phyloP scores from a whole-genome alignment of 2,329 filamentous ascomycete species.

The Dryadomyces sulphureus region DNA sequence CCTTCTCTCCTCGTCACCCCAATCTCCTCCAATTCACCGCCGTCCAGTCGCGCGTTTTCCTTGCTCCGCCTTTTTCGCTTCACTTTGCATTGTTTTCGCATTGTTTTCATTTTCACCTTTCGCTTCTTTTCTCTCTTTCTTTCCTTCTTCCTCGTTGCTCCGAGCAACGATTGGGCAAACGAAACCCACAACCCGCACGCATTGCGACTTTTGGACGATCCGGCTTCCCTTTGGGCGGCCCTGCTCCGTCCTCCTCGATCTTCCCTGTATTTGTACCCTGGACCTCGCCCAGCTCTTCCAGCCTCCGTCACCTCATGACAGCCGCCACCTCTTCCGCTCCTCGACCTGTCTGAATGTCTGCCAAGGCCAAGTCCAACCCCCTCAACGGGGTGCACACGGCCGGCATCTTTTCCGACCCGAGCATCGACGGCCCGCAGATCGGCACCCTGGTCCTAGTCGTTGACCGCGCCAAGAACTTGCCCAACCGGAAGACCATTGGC shows the following conservation, averaged over 20 bases:
- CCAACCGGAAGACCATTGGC: constrained; percentile 91
- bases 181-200: neutral
- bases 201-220: neutral
- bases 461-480: constrained; percentile 91
- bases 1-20: neutral
- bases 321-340: neutral
- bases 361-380: constrained; percentile 38
- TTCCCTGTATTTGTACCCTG: neutral
- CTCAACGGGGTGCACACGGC: constrained; percentile 63
- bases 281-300: neutral
- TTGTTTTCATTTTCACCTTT: neutral
- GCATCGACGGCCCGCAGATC: constrained; percentile 80
- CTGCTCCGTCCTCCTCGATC: neutral
- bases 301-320: neutral
- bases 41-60: neutral
- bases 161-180: too few relatives aligned
- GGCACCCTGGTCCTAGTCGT: constrained; percentile 85
- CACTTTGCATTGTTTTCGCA: neutral
- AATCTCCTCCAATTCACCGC: neutral
- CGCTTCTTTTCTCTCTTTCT: neutral
- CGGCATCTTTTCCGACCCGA: constrained; percentile 90
- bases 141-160: neutral
- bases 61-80: neutral
- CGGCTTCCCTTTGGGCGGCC: neutral
- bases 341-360: neutral